These are phyloP conservation scores for Dendrothele bispora DNA, from an alignment of 768 basidiomycete species.

Conservation along the genomic window DNA sequence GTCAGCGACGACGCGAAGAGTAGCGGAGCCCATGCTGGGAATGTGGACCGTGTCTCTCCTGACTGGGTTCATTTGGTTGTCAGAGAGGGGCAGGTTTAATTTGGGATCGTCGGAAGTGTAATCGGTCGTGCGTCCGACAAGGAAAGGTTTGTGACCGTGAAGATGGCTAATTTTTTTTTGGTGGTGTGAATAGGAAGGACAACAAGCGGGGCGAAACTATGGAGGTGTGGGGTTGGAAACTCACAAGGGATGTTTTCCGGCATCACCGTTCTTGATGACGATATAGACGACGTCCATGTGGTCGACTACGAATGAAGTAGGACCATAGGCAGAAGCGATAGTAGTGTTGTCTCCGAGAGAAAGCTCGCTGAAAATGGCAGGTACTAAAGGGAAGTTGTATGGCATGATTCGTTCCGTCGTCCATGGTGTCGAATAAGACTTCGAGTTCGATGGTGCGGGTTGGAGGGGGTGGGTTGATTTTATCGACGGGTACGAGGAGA, in stretches of 20 bases:
- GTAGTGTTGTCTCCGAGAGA: slow-evolving; percentile 77
- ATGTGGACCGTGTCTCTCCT: slow-evolving; percentile 89
- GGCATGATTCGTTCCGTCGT: slow-evolving; percentile 83
- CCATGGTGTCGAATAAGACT: slow-evolving; percentile 80
- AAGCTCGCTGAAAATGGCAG: slow-evolving; percentile 73
- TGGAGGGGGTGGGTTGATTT: slow-evolving; percentile 46
- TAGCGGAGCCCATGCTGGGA: slow-evolving; percentile 63
- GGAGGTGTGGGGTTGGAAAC: too few species aligned
- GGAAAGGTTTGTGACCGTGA: slow-evolving; percentile 86
- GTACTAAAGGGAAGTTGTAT: slow-evolving; percentile 72
- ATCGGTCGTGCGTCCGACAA: slow-evolving; percentile 71
- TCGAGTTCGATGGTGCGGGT: slow-evolving; percentile 69
- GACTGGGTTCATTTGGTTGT: slow-evolving; percentile 84
- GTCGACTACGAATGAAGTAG: slow-evolving; percentile 71
- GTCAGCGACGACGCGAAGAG: slow-evolving; percentile 80
- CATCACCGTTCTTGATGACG: slow-evolving; percentile 69
- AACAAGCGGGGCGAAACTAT: slow-evolving; percentile 2
- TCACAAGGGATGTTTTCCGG: slow-evolving; percentile 83
- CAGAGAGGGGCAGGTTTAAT: slow-evolving; percentile 78
- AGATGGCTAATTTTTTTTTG: slow-evolving; percentile 88
- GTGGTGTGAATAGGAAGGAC: too few species aligned
- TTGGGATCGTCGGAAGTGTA: slow-evolving; percentile 71
- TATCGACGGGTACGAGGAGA: slow-evolving; percentile 60
- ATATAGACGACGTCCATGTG: slow-evolving; percentile 78
- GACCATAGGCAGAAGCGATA: slow-evolving; percentile 72